Evolutionary conservation across 2,329 filamentous ascomycete species (phyloP).

Genomic region (Fusarium phyllophilum): DNA sequence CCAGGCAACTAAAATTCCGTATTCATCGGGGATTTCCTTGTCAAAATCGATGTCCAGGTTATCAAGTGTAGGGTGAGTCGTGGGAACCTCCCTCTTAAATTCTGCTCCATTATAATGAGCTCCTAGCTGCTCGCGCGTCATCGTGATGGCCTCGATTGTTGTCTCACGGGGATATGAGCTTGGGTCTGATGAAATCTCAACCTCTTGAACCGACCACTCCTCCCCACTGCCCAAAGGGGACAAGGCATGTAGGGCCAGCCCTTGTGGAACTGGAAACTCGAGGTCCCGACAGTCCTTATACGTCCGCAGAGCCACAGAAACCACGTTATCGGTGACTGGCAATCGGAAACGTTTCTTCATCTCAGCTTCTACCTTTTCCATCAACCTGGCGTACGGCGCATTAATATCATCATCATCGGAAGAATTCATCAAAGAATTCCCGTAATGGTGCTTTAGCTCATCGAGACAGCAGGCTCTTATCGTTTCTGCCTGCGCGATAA

Average conservation of each 20-base stretch:
- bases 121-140: not conserved
- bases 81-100: not conserved
- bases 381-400: not conserved
- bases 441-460: not conserved
- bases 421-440: not conserved
- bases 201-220: not conserved
- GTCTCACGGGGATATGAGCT: not conserved
- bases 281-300: not conserved
- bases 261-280: not conserved
- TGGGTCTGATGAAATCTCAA: not conserved
- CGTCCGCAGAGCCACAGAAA: not conserved
- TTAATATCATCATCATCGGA: not conserved
- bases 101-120: not conserved
- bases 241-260: not conserved
- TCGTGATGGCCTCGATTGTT: not conserved
- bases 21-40: not conserved
- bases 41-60: not conserved
- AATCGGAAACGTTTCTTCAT: not conserved
- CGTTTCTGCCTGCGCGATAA: not conserved
- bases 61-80: not conserved
- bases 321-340: not conserved
- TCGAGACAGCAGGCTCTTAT: not conserved
- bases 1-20: not conserved
- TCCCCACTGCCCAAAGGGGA: not conserved
- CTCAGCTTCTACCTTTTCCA: too few relatives aligned